Evolutionary conservation across 352 stramenopile species (phyloP).

Genomic region (Albugo candida): DNA sequence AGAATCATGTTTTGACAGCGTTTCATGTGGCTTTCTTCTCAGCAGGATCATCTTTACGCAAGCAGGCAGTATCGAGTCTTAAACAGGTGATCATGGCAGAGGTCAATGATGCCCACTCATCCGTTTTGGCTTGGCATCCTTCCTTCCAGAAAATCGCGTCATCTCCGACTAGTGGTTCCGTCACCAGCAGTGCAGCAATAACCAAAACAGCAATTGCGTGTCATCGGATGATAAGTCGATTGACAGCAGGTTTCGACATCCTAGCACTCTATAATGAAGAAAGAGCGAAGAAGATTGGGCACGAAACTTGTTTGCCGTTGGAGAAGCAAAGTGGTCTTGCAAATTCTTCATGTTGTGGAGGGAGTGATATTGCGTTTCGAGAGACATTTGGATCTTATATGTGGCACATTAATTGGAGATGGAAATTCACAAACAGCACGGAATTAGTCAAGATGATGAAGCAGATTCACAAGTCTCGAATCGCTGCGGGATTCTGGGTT

Average conservation of each 20-base stretch:
- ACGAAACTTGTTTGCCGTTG: slow-evolving; percentile 5
- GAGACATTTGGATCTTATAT: slow-evolving; percentile 74
- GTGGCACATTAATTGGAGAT: slow-evolving; percentile 75
- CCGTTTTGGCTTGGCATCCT: no score
- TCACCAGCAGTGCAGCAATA: background rate
- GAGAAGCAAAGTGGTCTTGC: slow-evolving; percentile 12
- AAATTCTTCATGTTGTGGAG: slow-evolving; percentile 36
- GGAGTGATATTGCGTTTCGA: slow-evolving; percentile 47
- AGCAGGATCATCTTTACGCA: slow-evolving; percentile 32
- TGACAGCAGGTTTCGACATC: slow-evolving; percentile 58
- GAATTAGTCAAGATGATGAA: slow-evolving; percentile 45
- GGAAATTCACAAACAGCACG: slow-evolving; percentile 36
- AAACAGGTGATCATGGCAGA: slow-evolving; percentile 36
- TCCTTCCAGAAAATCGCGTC: no score
- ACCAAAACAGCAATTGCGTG: background rate
- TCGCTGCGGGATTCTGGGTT: slow-evolving; percentile 64
- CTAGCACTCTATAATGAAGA: slow-evolving; percentile 23
- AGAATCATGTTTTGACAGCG: slow-evolving; percentile 55
- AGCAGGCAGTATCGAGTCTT: slow-evolving; percentile 47
- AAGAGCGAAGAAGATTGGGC: background rate
- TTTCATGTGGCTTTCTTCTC: slow-evolving; percentile 78
- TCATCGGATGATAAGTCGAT: slow-evolving; percentile 55
- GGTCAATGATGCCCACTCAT: slow-evolving; percentile 20
- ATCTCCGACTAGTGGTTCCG: background rate
- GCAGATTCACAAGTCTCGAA: slow-evolving; percentile 40